Conservation (phyloP, 2,329 filamentous ascomycete species). For the Fusarium sp. region DNA sequence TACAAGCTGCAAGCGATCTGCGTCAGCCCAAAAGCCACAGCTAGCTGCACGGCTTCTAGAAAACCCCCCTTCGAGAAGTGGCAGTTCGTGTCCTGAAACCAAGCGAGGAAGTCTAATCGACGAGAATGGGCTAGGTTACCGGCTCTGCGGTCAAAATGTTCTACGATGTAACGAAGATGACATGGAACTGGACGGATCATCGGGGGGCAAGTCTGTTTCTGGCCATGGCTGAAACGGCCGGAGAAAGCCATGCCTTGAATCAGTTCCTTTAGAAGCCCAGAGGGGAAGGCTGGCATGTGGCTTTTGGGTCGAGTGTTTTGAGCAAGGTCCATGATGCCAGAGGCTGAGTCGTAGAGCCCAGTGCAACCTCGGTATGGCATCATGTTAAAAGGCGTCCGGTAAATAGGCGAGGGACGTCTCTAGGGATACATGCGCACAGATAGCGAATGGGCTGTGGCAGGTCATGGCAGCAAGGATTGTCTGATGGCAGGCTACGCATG, state of each 20-base stretch:
- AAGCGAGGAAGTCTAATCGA: slow-evolving; percentile 33
- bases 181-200: slow-evolving; percentile 9
- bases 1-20: not conserved
- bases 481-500: slow-evolving; percentile 9
- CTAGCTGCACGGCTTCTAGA: slow-evolving; percentile 1
- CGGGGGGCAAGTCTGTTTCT: slow-evolving; percentile 35
- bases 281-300: not conserved
- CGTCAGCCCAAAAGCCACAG: slow-evolving; percentile 9
- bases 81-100: slow-evolving; percentile 34
- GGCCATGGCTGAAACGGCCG: slow-evolving; percentile 37
- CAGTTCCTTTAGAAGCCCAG: not conserved
- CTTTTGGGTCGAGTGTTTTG: slow-evolving; percentile 1
- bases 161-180: slow-evolving; percentile 23
- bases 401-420: slow-evolving; percentile 10
- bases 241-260: slow-evolving; percentile 10
- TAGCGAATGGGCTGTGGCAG: not conserved
- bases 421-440: slow-evolving; percentile 4
- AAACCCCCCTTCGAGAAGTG: slow-evolving; percentile 6
- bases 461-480: slow-evolving; percentile 15
- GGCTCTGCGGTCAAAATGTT: slow-evolving; percentile 31
- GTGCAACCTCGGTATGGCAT: slow-evolving; percentile 12
- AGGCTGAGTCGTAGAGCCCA: not conserved
- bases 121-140: slow-evolving; percentile 34
- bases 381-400: slow-evolving; percentile 2
- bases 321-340: not conserved